phyloP scores from a whole-genome alignment of 257 asterid species.

The Ilex aquifolium region DNA sequence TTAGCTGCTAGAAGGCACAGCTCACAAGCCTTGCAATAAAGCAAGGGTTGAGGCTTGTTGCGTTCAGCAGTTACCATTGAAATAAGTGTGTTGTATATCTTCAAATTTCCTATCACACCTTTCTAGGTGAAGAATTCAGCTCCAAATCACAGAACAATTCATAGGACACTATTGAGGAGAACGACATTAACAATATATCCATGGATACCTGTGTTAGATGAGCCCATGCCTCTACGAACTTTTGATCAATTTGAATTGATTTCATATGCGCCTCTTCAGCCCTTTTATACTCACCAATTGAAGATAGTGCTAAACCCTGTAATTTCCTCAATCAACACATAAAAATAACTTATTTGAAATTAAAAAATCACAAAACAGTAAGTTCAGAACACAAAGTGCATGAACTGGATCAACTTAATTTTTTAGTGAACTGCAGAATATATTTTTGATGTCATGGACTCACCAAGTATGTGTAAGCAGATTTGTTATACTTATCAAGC shows the following conservation, averaged over 20 bases:
- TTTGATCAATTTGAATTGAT: constrained; percentile 80
- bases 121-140: background rate
- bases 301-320: constrained; percentile 88
- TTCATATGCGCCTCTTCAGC: constrained; percentile 93
- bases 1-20: no score
- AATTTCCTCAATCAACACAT: constrained; percentile 7
- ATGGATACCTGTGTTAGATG: constrained; percentile 88
- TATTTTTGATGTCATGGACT: constrained; percentile 24
- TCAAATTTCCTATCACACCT: background rate
- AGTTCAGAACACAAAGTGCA: background rate
- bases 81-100: background rate
- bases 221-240: constrained; percentile 91
- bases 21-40: no score
- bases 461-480: constrained; percentile 95
- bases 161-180: no score
- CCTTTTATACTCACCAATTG: constrained; percentile 74
- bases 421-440: background rate
- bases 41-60: no score
- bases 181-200: constrained; percentile 1
- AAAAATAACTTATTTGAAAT: background rate
- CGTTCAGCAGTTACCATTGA: no score
- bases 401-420: constrained; percentile 16
- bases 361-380: background rate
- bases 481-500: constrained; percentile 77
- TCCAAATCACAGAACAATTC: background rate